Evolutionary conservation across 305 asterid genomes (phyloP).

Genomic region (Solanum chacoense): DNA sequence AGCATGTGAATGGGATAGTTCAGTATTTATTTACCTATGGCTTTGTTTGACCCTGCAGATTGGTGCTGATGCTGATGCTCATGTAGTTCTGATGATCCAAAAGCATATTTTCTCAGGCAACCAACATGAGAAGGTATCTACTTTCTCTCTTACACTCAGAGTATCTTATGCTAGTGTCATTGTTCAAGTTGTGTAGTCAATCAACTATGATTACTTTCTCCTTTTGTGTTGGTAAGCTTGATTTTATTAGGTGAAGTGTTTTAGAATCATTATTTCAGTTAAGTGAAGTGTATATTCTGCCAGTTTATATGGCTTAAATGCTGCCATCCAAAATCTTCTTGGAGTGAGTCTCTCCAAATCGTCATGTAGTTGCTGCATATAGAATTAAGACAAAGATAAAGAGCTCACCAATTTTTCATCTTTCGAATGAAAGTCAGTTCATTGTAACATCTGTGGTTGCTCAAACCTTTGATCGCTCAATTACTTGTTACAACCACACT

Average conservation of each 20-base stretch:
- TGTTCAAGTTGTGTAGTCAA: not conserved
- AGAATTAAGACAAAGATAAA: not conserved
- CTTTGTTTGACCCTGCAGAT: conserved; percentile 27
- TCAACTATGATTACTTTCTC: not conserved
- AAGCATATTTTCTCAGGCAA: conserved; percentile 59
- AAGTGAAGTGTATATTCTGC: not conserved
- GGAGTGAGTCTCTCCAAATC: not conserved
- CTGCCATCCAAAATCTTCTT: not conserved
- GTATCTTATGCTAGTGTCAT: not conserved
- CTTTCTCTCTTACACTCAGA: conserved; percentile 5
- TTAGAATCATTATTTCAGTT: not conserved
- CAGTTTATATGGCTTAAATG: not conserved
- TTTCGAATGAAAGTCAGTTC: not conserved
- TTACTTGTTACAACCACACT: not conserved
- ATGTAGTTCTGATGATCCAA: conserved; percentile 56
- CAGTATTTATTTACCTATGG: not conserved
- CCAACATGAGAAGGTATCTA: conserved; percentile 64
- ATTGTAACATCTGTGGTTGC: not conserved
- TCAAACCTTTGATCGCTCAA: not conserved
- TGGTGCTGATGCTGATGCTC: conserved; percentile 42
- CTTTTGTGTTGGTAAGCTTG: not conserved
- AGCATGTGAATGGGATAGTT: not conserved
- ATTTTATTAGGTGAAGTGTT: not conserved
- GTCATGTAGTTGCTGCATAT: conserved; percentile 1
- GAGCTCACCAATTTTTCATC: not conserved